These are phyloP conservation scores for Pycnococcus provasolii DNA, from an alignment of 139 green algal species.

Conservation along the genomic window DNA sequence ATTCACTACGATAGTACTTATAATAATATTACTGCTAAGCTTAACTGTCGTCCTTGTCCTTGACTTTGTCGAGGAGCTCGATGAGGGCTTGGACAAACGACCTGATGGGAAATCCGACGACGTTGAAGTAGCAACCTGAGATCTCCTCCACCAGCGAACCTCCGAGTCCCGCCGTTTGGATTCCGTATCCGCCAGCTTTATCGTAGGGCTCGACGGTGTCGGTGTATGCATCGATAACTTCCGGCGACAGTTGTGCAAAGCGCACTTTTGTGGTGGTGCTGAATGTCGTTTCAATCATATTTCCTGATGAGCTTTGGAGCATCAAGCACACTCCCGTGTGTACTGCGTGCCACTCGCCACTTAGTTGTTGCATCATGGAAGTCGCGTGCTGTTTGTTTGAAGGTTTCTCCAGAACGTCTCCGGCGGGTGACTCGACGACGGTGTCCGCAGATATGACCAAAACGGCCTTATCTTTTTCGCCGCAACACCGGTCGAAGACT, in stretches of 20 bases:
- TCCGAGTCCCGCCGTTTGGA: constrained; percentile 39
- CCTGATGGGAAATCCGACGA: constrained; percentile 71
- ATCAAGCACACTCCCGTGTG: constrained; percentile 73
- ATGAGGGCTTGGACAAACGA: constrained; percentile 33
- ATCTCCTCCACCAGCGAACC: constrained; percentile 65
- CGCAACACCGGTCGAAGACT: constrained; percentile 28
- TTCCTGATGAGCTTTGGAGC: constrained; percentile 22
- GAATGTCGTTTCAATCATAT: constrained; percentile 35
- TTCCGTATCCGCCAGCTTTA: constrained; percentile 37
- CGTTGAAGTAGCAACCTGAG: constrained; percentile 80
- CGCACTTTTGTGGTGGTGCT: constrained; percentile 53
- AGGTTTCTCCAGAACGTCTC: constrained; percentile 73
- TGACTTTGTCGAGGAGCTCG: constrained; percentile 19
- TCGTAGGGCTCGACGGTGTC: constrained; percentile 27
- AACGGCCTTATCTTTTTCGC: constrained; percentile 19
- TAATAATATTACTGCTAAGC: too few species aligned
- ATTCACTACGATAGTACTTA: too few species aligned
- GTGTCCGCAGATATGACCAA: constrained; percentile 72
- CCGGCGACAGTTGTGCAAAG: constrained; percentile 54
- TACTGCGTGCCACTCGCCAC: constrained; percentile 52
- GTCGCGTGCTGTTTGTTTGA: constrained; percentile 50
- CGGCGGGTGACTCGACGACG: constrained; percentile 58
- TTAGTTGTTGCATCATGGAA: constrained; percentile 55
- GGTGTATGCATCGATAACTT: constrained; percentile 64
- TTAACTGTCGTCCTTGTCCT: too few species aligned